Evolutionary conservation across 1,284 basidiomycete genomes (phyloP).

Genomic region (Gomphus bonarii): DNA sequence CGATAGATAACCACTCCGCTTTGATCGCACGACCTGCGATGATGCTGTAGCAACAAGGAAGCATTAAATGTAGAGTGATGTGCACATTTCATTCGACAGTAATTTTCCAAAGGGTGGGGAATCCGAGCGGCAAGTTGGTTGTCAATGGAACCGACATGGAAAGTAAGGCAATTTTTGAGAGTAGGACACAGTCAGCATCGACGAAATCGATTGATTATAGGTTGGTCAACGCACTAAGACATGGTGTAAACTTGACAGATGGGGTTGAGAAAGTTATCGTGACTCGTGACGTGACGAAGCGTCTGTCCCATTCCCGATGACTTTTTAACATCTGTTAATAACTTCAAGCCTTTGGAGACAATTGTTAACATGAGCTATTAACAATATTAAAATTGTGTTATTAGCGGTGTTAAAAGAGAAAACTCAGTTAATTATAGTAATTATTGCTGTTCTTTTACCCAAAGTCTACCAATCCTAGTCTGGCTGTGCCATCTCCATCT

Average conservation of each 20-base stretch:
- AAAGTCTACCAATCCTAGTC: no score
- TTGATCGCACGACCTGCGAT: slow-evolving; percentile 68
- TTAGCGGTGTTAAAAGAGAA: no score
- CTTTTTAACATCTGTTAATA: no score
- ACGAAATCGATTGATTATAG: background rate
- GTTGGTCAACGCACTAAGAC: background rate
- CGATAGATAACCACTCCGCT: slow-evolving; percentile 67
- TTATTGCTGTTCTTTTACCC: no score
- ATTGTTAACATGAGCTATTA: no score
- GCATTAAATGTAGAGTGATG: background rate
- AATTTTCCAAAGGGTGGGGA: background rate
- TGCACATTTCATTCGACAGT: background rate
- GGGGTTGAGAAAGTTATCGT: background rate
- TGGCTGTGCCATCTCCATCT: no score
- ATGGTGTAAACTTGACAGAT: background rate
- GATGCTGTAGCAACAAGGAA: slow-evolving; percentile 28
- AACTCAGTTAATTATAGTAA: no score
- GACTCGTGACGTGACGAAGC: background rate
- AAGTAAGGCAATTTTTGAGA: background rate
- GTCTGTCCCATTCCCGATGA: no score
- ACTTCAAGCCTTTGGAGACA: no score
- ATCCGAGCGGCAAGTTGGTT: background rate
- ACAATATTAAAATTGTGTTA: no score
- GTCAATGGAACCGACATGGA: background rate
- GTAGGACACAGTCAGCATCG: background rate